Evolutionary conservation across 768 basidiomycete genomes (phyloP), one percentile per base, ranked within the genome.

Genomic region (Boletus eberwhitei): DNA sequence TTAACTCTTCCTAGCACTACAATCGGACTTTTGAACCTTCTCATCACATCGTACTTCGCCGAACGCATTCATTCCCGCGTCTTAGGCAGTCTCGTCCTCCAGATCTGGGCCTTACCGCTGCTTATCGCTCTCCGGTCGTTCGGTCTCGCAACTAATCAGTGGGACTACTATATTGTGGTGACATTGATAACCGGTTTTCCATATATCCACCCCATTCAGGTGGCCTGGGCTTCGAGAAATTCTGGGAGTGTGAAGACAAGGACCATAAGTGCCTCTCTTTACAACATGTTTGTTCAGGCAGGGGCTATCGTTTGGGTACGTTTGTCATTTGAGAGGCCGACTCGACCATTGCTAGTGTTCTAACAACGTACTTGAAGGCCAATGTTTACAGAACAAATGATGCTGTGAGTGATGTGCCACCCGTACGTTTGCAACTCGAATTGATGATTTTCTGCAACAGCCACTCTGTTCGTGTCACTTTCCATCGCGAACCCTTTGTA

Each of bases 21-120:
- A 8, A 60, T 81, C 16, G 82, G 83, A n/a, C 72, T 78, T 57
- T 53, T 77, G 21, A 75, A 80, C 59, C 73, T 84, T 8, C 71
- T 83, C 13, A 69, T 69, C 43, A 70, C 76, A 34, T 73, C 79
- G 16, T 82, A 77, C 60, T 64, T 83, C 38, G 79, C 80, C 59
- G 83, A 86, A 63, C 71, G 74, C 31, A 65, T 85, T 62, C 76
- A 86, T 62, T 82, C 80, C 57, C 77, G 85, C 5, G 74, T 79
- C n/a, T 66, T 74, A 22, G 77, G 80, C 2, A 77, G 80, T 4
- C 68, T 85, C 24, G 66, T 83, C 31, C 72, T 81, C 14, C 79
- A 85, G 52, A 48, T 86, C 50, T 88, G 85, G 85, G 80, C 82
- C 2, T 68, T 87, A 6, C 82, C 83, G 3, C 75, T 85, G 26